A percentile compares a stretch with the other conserved stretches of the same genome.
phyloP scores from a whole-genome alignment of 1,139 yeast species.

The Candida sp. region DNA sequence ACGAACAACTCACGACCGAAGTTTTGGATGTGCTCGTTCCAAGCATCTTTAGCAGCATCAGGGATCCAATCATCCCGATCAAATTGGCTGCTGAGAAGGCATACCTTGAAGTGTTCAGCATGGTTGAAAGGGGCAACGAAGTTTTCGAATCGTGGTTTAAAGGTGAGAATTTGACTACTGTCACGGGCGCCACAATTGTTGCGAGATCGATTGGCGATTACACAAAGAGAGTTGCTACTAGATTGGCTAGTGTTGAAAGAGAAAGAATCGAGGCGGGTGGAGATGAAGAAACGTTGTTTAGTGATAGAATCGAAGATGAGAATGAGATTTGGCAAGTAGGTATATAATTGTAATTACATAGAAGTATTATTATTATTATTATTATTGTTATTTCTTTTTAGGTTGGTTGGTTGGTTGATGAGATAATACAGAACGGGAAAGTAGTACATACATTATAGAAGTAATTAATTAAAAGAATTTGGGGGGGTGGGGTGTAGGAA shows the following conservation, averaged over 20 bases:
- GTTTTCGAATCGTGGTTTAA: conserved; percentile 66
- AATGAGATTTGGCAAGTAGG: conserved; percentile 90
- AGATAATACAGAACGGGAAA: not conserved
- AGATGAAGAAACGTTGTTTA: conserved; percentile 82
- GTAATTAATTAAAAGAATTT: not conserved
- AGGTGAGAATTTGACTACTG: conserved; percentile 33
- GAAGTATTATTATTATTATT: not conserved
- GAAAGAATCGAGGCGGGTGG: conserved; percentile 92
- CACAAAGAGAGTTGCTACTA: conserved; percentile 82
- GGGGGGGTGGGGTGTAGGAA: not conserved
- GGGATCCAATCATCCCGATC: conserved; percentile 88
- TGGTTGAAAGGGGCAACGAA: conserved; percentile 66
- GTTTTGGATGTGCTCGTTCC: conserved; percentile 66
- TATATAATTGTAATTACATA: conserved; percentile 19
- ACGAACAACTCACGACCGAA: conserved; percentile 39
- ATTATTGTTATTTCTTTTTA: too few species aligned
- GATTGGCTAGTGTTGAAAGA: conserved; percentile 85
- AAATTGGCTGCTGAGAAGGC: conserved; percentile 96
- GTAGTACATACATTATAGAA: not conserved
- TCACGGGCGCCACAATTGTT: conserved; percentile 54
- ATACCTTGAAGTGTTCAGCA: conserved; percentile 71
- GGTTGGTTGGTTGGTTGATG: too few species aligned
- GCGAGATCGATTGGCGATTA: conserved; percentile 85
- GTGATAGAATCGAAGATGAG: conserved; percentile 88
- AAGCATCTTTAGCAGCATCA: conserved; percentile 78